Percentiles rank a stretch among this genome's conserved stretches.
Conservation (phyloP, 1,284 basidiomycete genomes). For the Melanopsichium pennsylvanicum region DNA sequence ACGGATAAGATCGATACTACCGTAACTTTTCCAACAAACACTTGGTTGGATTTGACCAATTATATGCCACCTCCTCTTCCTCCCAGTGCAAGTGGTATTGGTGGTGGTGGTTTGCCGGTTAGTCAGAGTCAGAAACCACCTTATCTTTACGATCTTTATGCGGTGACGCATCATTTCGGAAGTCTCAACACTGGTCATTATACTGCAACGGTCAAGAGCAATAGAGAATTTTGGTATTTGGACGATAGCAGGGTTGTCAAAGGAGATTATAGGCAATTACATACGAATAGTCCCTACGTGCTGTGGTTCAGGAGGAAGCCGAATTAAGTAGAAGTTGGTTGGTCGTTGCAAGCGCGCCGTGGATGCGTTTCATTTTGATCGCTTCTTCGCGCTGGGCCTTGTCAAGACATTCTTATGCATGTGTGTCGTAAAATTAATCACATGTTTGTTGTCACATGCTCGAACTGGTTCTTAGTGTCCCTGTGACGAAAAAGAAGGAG, state of each 20-base stretch:
- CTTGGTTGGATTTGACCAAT: conserved; percentile 83
- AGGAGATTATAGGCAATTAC: conserved; percentile 53
- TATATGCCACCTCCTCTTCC: conserved; percentile 77
- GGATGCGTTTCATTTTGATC: no score
- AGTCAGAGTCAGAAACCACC: conserved; percentile 59
- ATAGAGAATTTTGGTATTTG: conserved; percentile 60
- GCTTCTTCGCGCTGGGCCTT: no score
- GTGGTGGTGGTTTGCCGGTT: conserved; percentile 13
- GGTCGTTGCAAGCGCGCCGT: no score
- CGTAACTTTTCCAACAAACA: conserved; percentile 75
- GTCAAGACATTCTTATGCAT: no score
- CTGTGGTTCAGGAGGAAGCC: conserved; percentile 56
- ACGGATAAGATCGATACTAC: conserved; percentile 77
- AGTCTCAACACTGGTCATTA: conserved; percentile 64
- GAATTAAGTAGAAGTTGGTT: background rate
- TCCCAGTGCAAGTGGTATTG: conserved; percentile 27
- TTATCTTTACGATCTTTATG: conserved; percentile 68
- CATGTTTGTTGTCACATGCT: no score
- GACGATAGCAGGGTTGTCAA: conserved; percentile 57
- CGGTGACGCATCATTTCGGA: conserved; percentile 66
- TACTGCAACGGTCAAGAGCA: conserved; percentile 60
- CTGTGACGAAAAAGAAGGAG: no score
- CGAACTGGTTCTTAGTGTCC: no score
- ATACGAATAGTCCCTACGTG: conserved; percentile 57
- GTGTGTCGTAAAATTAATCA: no score